Conservation (phyloP, 208 protist species). For the Blechomonas ayalai region DNA sequence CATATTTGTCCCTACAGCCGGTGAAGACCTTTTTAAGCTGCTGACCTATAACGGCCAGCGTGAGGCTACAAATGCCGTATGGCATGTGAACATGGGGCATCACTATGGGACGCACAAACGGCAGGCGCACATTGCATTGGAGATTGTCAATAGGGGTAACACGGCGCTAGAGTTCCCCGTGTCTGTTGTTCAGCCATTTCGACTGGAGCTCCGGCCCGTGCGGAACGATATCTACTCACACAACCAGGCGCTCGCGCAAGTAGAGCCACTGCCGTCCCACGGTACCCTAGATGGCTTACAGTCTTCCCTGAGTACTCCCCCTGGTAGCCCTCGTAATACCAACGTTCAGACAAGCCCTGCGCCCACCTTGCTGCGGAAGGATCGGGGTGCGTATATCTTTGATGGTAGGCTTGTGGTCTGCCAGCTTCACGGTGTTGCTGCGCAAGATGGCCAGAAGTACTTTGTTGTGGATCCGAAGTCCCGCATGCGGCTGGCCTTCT, state of each 20-base stretch:
- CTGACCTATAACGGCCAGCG: constrained; percentile 35
- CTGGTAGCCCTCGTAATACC: too few species aligned
- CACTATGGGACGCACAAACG: constrained; percentile 57
- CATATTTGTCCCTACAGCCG: constrained; percentile 51
- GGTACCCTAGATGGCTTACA: too few species aligned
- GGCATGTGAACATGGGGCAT: constrained; percentile 51
- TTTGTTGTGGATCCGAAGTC: constrained; percentile 78
- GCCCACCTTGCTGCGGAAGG: too few species aligned
- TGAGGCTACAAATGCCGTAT: constrained; percentile 19
- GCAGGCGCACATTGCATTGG: constrained; percentile 50
- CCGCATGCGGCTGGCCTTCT: constrained; percentile 63
- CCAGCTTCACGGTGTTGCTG: constrained; percentile 55
- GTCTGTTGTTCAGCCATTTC: constrained; percentile 77
- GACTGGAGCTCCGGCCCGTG: constrained; percentile 57
- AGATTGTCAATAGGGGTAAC: constrained; percentile 66
- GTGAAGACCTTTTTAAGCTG: constrained; percentile 76
- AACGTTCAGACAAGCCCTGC: too few species aligned
- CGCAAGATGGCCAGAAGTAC: constrained; percentile 44
- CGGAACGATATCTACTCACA: too few species aligned
- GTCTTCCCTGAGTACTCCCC: too few species aligned
- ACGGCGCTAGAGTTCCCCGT: constrained; percentile 81
- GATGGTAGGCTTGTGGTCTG: constrained; percentile 63
- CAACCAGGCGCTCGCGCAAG: too few species aligned
- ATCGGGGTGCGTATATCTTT: too few species aligned
- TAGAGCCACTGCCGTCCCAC: too few species aligned